Evolutionary conservation across 768 basidiomycete genomes (phyloP), one percentile per base, ranked within the genome.

Genomic region (Mycena indigotica): DNA sequence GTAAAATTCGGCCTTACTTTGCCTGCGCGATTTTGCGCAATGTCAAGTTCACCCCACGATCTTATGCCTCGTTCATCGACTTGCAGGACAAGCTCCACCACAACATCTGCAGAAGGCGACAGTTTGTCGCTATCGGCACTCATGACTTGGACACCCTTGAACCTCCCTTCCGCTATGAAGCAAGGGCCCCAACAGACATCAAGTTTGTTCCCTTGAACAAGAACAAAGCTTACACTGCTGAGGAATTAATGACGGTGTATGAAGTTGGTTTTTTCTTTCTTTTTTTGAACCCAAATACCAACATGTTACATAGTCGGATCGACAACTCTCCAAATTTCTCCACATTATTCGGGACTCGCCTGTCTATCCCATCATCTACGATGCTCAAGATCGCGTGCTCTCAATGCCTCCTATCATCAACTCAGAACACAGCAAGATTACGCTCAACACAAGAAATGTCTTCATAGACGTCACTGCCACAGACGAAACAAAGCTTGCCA

Each of bases 381-480:
- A 98, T 71, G 80, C 84, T 10, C 79, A 88, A 56, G 91, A 93
- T 70, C 84, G 79, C 26, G 96, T 98, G 2, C 80, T 97, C 26
- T 95, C 93, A 19, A 95, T 98, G 89, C 97, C 97, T 35, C 97
- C 97, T 8, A 98, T 99, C 70, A 96, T 96, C 75, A 97, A 97
- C 74, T 95, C 94, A 3, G 89, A 97, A 63, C 92, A 93, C 73
- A 98, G 93, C 71, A 98, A 98, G 77, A 98, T 99, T 68, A 91
- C 92, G 0, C 77, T 97, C 60, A 88, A 94, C 69, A 98, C 97
- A 12, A 83, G 81, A 52, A 98, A 98, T 72, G 78, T 99, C 70
- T 98, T 98, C 77, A 91, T 99, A 65, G 97, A 99, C 72, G 86
- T 95, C 28, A 98, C 97, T 8, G 95, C 95, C 2, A 97, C 94